Conservation (phyloP, 768 basidiomycete species). For the Mycena galopus region DNA sequence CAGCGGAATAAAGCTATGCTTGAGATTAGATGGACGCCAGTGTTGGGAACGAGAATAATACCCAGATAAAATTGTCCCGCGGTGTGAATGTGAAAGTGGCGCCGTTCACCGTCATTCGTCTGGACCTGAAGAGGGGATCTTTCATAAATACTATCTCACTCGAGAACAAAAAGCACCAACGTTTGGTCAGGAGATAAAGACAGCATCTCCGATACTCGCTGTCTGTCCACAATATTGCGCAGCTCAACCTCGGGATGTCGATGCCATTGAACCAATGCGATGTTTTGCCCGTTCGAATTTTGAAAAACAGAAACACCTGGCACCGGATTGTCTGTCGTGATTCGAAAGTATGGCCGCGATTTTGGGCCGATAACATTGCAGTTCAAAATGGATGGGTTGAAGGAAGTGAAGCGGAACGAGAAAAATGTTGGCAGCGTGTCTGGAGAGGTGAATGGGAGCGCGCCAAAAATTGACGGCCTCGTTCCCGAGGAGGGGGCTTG, state of each 20-base stretch:
- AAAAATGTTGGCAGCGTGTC: constrained; percentile 26
- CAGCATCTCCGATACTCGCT: constrained; percentile 56
- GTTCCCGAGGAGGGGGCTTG: neutral
- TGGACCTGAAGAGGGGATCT: constrained; percentile 3
- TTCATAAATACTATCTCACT: too few species aligned
- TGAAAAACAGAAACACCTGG: constrained; percentile 54
- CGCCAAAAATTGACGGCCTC: constrained; percentile 35
- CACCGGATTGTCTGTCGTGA: constrained; percentile 51
- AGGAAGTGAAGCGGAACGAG: constrained; percentile 34
- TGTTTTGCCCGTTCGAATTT: constrained; percentile 49
- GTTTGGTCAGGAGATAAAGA: constrained; percentile 43
- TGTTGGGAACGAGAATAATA: too few species aligned
- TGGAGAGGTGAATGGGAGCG: constrained; percentile 30
- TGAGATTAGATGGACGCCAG: too few species aligned
- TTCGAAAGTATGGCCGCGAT: constrained; percentile 52
- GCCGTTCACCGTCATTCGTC: constrained; percentile 22
- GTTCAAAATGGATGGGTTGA: constrained; percentile 48
- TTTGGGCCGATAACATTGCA: constrained; percentile 51
- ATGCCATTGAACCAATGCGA: constrained; percentile 59
- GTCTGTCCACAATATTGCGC: constrained; percentile 47
- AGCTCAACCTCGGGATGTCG: constrained; percentile 50
- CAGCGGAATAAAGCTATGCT: constrained; percentile 23
- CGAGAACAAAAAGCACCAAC: too few species aligned
- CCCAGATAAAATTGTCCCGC: constrained; percentile 33
- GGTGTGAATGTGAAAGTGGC: constrained; percentile 22